Conservation (phyloP, 768 basidiomycete species). For the Lactarius pseudohatsudake region DNA sequence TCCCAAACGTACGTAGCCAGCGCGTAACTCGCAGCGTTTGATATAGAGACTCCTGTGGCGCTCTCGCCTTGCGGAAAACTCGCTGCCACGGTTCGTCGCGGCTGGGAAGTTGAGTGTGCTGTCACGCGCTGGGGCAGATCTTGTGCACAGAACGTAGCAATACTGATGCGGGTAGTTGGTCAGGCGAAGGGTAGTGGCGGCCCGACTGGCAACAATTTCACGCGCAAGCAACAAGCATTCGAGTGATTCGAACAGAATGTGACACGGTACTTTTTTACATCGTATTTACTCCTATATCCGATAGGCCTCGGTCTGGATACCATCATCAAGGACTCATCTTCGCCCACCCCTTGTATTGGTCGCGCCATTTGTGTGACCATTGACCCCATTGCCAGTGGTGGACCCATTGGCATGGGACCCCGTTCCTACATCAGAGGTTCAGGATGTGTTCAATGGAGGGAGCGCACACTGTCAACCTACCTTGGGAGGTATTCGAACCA, state of each 20-base stretch:
- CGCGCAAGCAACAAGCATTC: too few species aligned
- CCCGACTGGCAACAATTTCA: too few species aligned
- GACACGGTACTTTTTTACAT: not conserved
- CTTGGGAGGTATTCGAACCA: constrained; percentile 9
- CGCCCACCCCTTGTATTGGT: not conserved
- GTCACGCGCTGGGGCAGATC: constrained; percentile 37
- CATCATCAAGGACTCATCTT: not conserved
- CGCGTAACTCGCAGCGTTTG: constrained; percentile 66
- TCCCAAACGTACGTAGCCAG: constrained; percentile 51
- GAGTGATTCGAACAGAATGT: not conserved
- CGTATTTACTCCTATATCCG: too few species aligned
- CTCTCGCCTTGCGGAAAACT: constrained; percentile 69
- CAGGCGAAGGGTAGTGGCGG: too few species aligned
- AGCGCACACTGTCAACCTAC: constrained; percentile 16
- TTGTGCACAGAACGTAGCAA: not conserved
- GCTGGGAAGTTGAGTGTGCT: constrained; percentile 75
- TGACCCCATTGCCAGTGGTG: not conserved
- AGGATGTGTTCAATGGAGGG: constrained; percentile 1
- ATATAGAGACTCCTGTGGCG: constrained; percentile 70
- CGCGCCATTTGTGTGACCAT: not conserved
- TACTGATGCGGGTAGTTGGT: not conserved
- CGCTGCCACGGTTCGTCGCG: constrained; percentile 70
- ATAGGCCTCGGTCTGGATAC: not conserved
- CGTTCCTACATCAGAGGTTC: constrained; percentile 8
- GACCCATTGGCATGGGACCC: constrained; percentile 1